phyloP scores from a whole-genome alignment of 2,329 filamentous ascomycete genomes.

The Ceratocystis huliohia region DNA sequence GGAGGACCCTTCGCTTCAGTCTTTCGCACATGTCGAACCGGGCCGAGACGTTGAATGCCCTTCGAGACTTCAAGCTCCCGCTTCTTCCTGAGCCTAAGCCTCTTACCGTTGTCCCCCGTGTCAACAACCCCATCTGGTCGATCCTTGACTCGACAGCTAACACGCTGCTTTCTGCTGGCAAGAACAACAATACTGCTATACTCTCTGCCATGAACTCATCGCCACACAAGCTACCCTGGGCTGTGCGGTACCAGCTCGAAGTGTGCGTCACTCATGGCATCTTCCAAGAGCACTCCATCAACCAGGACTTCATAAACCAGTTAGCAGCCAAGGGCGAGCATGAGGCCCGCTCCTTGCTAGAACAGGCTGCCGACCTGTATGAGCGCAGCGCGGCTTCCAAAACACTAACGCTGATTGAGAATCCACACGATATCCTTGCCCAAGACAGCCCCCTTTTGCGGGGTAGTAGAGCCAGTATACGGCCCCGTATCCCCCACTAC shows the following conservation, averaged over 20 bases:
- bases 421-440: slow-evolving; percentile 62
- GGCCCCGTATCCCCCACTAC: slow-evolving; percentile 46
- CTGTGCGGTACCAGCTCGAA: slow-evolving; percentile 79
- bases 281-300: slow-evolving; percentile 65
- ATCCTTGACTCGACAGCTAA: slow-evolving; percentile 3
- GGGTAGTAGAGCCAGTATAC: slow-evolving; percentile 1
- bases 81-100: slow-evolving; percentile 6
- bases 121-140: slow-evolving; percentile 11
- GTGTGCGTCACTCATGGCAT: slow-evolving; percentile 74
- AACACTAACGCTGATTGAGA: slow-evolving; percentile 42
- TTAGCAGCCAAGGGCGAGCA: slow-evolving; percentile 37
- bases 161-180: neutral
- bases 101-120: slow-evolving; percentile 2
- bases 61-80: slow-evolving; percentile 55
- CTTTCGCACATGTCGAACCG: slow-evolving; percentile 27
- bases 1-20: slow-evolving; percentile 42
- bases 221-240: slow-evolving; percentile 42
- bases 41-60: slow-evolving; percentile 35
- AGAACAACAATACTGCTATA: slow-evolving; percentile 10
- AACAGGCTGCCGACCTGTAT: slow-evolving; percentile 51
- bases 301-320: slow-evolving; percentile 49
- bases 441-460: slow-evolving; percentile 30
- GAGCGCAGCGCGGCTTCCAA: slow-evolving; percentile 25
- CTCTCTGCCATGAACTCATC: slow-evolving; percentile 7
- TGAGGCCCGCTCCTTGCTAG: slow-evolving; percentile 54